Percentiles rank a stretch among this genome's conserved stretches.
These are phyloP conservation scores for Auricularia sp. DNA, from an alignment of 768 basidiomycete genomes.

Conservation along the genomic window DNA sequence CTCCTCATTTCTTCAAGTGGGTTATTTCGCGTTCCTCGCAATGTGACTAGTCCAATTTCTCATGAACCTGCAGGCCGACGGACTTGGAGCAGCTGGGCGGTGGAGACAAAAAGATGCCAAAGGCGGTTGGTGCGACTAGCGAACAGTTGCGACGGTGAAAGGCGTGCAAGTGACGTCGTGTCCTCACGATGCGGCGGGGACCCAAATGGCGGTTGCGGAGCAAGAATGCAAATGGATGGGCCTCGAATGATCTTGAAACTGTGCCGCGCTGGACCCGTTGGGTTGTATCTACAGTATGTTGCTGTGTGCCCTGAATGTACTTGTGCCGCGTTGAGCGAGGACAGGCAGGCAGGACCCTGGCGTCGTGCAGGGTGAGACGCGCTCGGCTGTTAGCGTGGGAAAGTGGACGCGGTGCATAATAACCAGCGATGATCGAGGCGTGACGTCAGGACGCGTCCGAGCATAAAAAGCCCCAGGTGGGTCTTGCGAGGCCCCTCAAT, in stretches of 20 bases:
- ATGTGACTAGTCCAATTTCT: not conserved
- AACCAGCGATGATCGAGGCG: too few species aligned
- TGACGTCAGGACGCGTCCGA: too few species aligned
- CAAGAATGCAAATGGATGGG: not conserved
- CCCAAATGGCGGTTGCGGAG: not conserved
- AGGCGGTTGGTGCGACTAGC: conserved; percentile 35
- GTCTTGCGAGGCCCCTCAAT: too few species aligned
- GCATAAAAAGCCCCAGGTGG: too few species aligned
- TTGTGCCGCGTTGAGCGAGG: too few species aligned
- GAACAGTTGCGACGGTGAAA: not conserved
- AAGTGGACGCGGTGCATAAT: too few species aligned
- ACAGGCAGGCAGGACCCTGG: too few species aligned
- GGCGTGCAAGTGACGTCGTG: not conserved
- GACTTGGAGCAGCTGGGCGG: conserved; percentile 72
- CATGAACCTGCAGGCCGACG: conserved; percentile 22
- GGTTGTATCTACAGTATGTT: too few species aligned
- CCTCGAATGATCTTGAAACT: not conserved
- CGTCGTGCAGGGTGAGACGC: too few species aligned
- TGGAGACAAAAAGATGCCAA: conserved; percentile 87
- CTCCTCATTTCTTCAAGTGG: conserved; percentile 91
- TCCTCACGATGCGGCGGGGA: not conserved
- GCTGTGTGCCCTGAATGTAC: too few species aligned
- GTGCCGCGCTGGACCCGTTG: too few species aligned
- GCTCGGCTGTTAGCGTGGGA: too few species aligned
- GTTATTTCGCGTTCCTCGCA: not conserved